A percentile compares a stretch with the other conserved stretches of the same genome.
Evolutionary conservation across 345 rosid species (phyloP).

Genomic region (Lepidium aucheri): DNA sequence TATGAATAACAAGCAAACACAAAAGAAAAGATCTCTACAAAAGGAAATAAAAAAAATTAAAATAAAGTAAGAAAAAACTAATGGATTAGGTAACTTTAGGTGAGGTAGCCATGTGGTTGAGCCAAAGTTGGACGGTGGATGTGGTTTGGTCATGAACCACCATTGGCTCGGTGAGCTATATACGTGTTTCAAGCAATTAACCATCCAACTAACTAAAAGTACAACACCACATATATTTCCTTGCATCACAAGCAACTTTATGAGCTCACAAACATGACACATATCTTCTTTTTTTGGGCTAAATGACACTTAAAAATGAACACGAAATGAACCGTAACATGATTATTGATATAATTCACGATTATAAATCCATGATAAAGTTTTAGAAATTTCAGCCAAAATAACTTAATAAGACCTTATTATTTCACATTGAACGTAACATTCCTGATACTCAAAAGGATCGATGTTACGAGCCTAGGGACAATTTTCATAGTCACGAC

Average conservation of each 20-base stretch:
- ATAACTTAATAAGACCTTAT: background rate
- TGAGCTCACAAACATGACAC: background rate
- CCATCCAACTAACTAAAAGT: conserved; percentile 8
- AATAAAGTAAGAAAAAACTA: background rate
- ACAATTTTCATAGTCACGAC: too few species aligned
- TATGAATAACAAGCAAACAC: background rate
- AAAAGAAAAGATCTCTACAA: background rate
- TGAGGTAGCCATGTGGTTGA: conserved; percentile 6
- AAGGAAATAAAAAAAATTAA: background rate
- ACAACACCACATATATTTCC: background rate
- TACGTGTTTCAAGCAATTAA: conserved; percentile 2
- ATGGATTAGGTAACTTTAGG: conserved; percentile 18
- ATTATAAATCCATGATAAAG: background rate
- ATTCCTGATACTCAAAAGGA: too few species aligned
- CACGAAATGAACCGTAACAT: too few species aligned
- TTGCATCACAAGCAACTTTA: background rate
- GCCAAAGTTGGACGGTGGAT: conserved; percentile 5
- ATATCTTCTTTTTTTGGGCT: too few species aligned
- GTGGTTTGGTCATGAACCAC: conserved; percentile 13
- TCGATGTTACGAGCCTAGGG: too few species aligned
- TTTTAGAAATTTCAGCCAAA: background rate
- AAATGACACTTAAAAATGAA: too few species aligned
- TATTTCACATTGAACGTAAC: background rate
- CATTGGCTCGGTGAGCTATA: background rate
- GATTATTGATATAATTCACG: too few species aligned